These are phyloP conservation scores for Spongiforma sp. DNA, from an alignment of 1,284 basidiomycete species.

Conservation along the genomic window DNA sequence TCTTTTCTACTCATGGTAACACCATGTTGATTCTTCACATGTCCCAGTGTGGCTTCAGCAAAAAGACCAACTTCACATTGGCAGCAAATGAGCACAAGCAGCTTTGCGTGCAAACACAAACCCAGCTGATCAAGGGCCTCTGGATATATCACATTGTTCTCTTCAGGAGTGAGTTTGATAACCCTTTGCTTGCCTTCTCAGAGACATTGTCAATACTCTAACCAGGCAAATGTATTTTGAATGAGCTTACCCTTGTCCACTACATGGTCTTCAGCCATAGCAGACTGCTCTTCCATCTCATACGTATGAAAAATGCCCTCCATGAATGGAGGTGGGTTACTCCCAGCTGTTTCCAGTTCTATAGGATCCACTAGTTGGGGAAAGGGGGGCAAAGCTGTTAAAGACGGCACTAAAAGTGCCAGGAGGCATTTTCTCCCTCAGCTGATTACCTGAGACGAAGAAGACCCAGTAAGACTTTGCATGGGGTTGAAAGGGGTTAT, in stretches of 20 bases:
- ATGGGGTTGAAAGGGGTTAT: no score
- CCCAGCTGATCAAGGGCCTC: constrained; percentile 4
- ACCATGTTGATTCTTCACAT: constrained; percentile 8
- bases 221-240: background rate
- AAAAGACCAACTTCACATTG: background rate
- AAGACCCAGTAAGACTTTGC: no score
- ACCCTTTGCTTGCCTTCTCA: constrained; percentile 5
- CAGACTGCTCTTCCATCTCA: background rate
- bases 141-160: background rate
- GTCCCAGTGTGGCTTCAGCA: constrained; percentile 6
- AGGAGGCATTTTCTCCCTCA: background rate
- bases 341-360: background rate
- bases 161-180: constrained; percentile 6
- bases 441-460: no score
- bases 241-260: background rate
- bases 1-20: background rate
- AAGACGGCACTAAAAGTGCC: background rate
- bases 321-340: background rate
- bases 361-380: no score
- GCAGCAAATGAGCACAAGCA: constrained; percentile 11
- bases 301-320: background rate
- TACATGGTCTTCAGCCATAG: background rate
- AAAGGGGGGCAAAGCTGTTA: no score
- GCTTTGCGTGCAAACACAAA: constrained; percentile 1
- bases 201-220: background rate